Base-by-base conservation (phyloP, 371 early-diverging fungal species). In the Actinomucor elegans region DNA sequence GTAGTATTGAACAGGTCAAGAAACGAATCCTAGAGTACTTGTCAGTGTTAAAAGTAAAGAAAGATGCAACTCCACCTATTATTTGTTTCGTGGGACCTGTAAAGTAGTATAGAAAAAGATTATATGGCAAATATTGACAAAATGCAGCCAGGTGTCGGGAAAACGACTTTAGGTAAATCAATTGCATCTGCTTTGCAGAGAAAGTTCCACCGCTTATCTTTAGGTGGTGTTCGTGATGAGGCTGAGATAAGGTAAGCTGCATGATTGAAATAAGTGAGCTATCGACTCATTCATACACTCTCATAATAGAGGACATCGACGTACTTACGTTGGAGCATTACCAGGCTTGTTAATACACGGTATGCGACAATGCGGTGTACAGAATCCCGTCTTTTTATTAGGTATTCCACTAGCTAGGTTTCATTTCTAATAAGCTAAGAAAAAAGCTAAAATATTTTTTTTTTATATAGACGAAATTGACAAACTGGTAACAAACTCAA, bases 151-250 rank as follows among this genome's bases (percentile, higher is more conserved):
- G 88, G 86, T 17, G 86, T 92, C 1, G 95, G 95, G 7, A 94
- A 93, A 58, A 94, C 94, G 0, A 84, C 86, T 23, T 61, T 94
- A 18, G 95, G 87, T 5, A 74, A 77, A 44, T 86, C 87, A 7
- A 87, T 94, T 44, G 93, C 92, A 3, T 67, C 70, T 7, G 91
- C 94, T 2, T 68, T 92, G 48, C 83, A 86, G 5, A 70, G 95
- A 24, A 85, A 88, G 55, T 94, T 93, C 61, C 81, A 91, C 47
- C 77, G 92, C 10, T 89, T 94, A 29, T 81, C 93, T 0, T 66
- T 94, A 4, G 95, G 95, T 9, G 94, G 95, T 46, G 88, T 94
- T 5, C 80, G 91, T 37, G 94, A 94, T 58, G 94, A 92, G 60
- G 90, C 93, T 5, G 94, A 93, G 65, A 91, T 94, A 40, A 69